Percentiles rank a stretch among this genome's conserved stretches.
These are phyloP conservation scores for Gremmenia infestans DNA, from an alignment of 2,329 filamentous ascomycete genomes.

Conservation along the genomic window DNA sequence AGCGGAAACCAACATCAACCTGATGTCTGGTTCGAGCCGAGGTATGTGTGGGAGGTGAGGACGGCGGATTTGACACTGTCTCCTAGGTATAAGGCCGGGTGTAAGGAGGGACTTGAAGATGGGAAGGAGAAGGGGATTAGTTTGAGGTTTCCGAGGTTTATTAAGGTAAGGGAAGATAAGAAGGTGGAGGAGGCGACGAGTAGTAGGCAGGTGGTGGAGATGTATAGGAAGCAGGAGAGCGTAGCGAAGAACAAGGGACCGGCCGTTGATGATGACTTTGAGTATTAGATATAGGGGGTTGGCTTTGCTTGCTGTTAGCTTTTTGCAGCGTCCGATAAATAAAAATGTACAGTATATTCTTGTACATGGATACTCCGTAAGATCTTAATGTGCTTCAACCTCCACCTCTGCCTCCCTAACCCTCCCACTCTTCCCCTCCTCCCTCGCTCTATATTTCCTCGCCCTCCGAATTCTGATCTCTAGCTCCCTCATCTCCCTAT, in stretches of 20 bases:
- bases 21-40: constrained; percentile 96
- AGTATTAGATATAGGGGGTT: constrained; percentile 60
- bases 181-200: constrained; percentile 87
- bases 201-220: constrained; percentile 83
- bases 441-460: constrained; percentile 35
- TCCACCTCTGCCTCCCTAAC: background rate
- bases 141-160: constrained; percentile 87
- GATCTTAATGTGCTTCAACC: background rate
- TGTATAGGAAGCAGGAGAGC: constrained; percentile 94
- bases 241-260: constrained; percentile 77
- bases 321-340: background rate
- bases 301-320: no score
- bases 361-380: no score
- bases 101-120: constrained; percentile 70
- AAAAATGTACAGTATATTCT: background rate
- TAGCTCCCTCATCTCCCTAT: constrained; percentile 55
- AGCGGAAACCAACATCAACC: constrained; percentile 85
- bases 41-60: constrained; percentile 95
- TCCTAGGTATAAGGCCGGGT: constrained; percentile 88
- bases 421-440: constrained; percentile 1
- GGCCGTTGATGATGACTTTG: constrained; percentile 92
- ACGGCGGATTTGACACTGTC: constrained; percentile 91
- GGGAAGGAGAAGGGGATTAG: constrained; percentile 74
- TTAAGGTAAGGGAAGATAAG: constrained; percentile 90
- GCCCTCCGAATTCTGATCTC: constrained; percentile 63